Evolutionary conservation across 2,329 filamentous ascomycete genomes (phyloP), one percentile per base, ranked within the genome.

Genomic region (Trichoderma koningiopsis): DNA sequence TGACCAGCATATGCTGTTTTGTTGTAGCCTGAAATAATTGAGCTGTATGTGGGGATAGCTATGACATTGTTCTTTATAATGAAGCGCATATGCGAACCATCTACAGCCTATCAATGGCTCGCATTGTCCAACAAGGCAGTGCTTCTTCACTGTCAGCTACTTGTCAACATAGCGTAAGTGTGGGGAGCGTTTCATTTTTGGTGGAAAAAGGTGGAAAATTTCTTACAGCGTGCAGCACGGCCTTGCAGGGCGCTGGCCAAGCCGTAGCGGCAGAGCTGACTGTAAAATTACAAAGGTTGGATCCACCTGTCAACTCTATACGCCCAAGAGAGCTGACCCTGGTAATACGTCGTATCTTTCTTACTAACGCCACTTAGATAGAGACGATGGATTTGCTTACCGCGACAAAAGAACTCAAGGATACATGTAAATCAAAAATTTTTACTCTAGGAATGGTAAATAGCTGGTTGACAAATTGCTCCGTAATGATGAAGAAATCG

Each of bases 91-190:
- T 14, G 35, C 52, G 37, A 56, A 47, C 31, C 43, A 27, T 29
- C 33, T 27, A 27, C 19, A 33, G 40, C n/a, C 27, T 29, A 35
- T 16, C 16, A 33, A 49, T 19, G 24, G n/a, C 19, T 56, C 19
- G 22, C 22, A n/a, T 57, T 16, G n/a, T 57, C 37, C 53, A 31
- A 33, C 37, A 40, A 40, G 37, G 11, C 53, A 49, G 35, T 24
- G 63, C 27, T 35, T 56, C 49, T 56, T 66, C n/a, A 49, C 57
- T 66, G 63, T 66, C 52, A 66, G 63, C 63, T 43, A 57, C 53
- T 49, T 66, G 63, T 58, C 53, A 66, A 49, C 63, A 66, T 58
- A 58, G 53, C 63, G 37, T 58, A 58, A 66, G 37, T 49, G 53
- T 56, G 22, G 53, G 37, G 53, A 24, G 19, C 14, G 29, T 27